Percentiles rank a stretch among this genome's conserved stretches.
Conservation (phyloP, 148 eudicot species). For the Rhododendron williamsianum region DNA sequence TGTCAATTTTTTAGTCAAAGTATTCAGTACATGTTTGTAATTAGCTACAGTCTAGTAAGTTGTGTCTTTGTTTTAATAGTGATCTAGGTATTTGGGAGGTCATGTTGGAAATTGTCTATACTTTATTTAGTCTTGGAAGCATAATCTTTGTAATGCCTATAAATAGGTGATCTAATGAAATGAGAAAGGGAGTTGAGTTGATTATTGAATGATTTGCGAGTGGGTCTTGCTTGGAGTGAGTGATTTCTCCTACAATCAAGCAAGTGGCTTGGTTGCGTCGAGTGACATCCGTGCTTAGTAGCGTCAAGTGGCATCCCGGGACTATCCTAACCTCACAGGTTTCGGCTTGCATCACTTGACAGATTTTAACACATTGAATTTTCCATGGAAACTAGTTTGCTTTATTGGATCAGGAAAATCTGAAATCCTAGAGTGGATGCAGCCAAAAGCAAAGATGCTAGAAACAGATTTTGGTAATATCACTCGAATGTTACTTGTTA, state of each 20-base stretch:
- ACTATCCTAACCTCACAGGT: neutral
- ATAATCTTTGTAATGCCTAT: neutral
- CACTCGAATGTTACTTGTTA: neutral
- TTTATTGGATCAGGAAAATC: neutral
- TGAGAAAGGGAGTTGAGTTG: neutral
- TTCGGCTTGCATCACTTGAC: neutral
- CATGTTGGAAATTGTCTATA: neutral
- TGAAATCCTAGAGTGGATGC: neutral
- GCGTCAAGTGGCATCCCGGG: neutral
- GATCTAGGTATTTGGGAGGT: neutral
- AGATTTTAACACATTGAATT: neutral
- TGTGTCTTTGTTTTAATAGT: neutral
- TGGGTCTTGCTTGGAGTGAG: too few species aligned
- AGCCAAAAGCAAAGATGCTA: slow-evolving; percentile 3
- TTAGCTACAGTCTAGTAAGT: neutral
- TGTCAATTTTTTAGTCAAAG: neutral
- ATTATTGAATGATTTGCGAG: neutral
- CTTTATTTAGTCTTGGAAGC: neutral
- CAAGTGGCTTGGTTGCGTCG: too few species aligned
- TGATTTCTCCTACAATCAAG: too few species aligned
- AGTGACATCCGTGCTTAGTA: too few species aligned
- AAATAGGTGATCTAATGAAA: neutral
- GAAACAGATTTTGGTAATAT: neutral
- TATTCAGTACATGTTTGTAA: neutral
- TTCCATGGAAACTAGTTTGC: neutral